Evolutionary conservation across 2,329 filamentous ascomycete genomes (phyloP).

Genomic region (Cladophialophora exuberans): DNA sequence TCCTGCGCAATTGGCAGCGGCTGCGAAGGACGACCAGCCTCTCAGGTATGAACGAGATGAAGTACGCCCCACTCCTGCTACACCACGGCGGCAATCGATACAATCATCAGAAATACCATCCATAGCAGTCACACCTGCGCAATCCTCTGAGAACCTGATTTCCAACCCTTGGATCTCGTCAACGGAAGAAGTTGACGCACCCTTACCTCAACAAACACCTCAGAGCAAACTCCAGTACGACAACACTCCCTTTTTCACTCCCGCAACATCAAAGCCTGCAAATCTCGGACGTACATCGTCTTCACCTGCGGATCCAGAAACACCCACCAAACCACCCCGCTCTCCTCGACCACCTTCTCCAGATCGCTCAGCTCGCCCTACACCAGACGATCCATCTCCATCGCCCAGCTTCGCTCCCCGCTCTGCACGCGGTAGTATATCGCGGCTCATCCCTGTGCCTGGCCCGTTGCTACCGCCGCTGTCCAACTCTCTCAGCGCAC

Average conservation of each 20-base stretch:
- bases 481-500: slow-evolving; percentile 62
- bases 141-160: slow-evolving; percentile 17
- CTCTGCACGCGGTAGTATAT: slow-evolving; percentile 43
- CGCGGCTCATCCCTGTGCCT: slow-evolving; percentile 57
- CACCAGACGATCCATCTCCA: slow-evolving; percentile 29
- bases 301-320: slow-evolving; percentile 27
- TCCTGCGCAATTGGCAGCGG: background rate
- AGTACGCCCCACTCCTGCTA: slow-evolving; percentile 10
- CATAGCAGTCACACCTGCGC: slow-evolving; percentile 31
- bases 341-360: slow-evolving; percentile 28
- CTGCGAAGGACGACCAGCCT: background rate
- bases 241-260: slow-evolving; percentile 30
- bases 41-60: slow-evolving; percentile 1
- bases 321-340: slow-evolving; percentile 20
- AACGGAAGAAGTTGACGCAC: slow-evolving; percentile 20
- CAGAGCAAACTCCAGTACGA: slow-evolving; percentile 9
- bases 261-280: slow-evolving; percentile 23
- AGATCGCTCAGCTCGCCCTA: slow-evolving; percentile 16
- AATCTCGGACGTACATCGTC: slow-evolving; percentile 24
- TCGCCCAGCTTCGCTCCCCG: slow-evolving; percentile 37
- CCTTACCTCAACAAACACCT: slow-evolving; percentile 24
- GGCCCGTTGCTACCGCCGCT: slow-evolving; percentile 64
- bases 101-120: slow-evolving; percentile 29
- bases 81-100: slow-evolving; percentile 17
- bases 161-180: slow-evolving; percentile 26